phyloP scores from a whole-genome alignment of 148 eudicot species.

The Heliamphora exappendiculata region DNA sequence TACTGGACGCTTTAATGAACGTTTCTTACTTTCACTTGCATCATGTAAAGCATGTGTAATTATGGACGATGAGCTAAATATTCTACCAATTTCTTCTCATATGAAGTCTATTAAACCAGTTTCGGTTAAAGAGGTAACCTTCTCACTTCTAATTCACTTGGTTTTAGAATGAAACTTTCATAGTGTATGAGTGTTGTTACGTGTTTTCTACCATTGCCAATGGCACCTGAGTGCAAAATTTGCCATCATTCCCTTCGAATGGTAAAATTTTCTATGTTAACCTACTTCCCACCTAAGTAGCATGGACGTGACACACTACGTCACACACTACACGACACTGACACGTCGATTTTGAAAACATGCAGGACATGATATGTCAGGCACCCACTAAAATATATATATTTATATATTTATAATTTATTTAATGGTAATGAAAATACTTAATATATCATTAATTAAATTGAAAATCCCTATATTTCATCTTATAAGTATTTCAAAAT shows the following conservation, averaged over 20 bases:
- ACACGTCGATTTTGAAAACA: too few relatives aligned
- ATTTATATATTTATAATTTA: too few relatives aligned
- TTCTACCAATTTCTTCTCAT: constrained; percentile 91
- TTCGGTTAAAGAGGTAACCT: constrained; percentile 64
- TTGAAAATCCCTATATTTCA: too few relatives aligned
- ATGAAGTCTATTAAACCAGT: constrained; percentile 63
- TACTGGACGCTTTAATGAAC: constrained; percentile 87
- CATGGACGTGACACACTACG: too few relatives aligned
- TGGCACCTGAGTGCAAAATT: constrained; percentile 4
- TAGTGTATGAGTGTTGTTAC: neutral
- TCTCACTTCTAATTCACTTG: neutral
- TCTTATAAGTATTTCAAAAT: too few relatives aligned
- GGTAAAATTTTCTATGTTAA: neutral
- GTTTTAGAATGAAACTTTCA: neutral
- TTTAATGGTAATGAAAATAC: too few relatives aligned
- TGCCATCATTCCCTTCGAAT: neutral
- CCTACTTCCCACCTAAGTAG: neutral
- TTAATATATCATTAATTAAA: too few relatives aligned
- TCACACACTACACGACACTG: too few relatives aligned
- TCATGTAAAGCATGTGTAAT: constrained; percentile 83
- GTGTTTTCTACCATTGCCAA: neutral
- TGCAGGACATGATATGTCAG: too few relatives aligned
- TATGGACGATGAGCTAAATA: constrained; percentile 91
- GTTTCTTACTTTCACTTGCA: constrained; percentile 81
- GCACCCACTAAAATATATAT: too few relatives aligned